Evolutionary conservation across 1,139 yeast species (phyloP).

Genomic region (Blastobotrys serpentis): DNA sequence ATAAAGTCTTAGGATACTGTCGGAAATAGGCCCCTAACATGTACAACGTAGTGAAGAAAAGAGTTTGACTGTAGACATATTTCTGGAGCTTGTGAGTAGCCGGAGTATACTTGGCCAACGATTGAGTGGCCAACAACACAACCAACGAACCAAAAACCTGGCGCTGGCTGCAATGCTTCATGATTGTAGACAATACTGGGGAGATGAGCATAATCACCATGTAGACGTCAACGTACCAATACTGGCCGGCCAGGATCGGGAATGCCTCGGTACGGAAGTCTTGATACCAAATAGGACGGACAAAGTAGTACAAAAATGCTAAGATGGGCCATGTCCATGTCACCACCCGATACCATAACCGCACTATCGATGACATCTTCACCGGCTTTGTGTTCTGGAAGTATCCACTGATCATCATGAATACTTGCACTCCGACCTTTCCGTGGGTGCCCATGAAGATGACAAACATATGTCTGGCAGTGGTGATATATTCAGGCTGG

Average conservation of each 20-base stretch:
- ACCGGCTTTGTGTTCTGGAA: slow-evolving; percentile 9
- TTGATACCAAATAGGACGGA: background rate
- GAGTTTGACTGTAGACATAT: background rate
- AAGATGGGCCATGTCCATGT: background rate
- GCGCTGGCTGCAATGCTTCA: background rate
- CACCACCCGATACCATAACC: background rate
- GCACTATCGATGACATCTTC: background rate
- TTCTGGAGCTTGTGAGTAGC: background rate
- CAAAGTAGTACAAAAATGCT: background rate
- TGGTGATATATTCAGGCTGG: slow-evolving; percentile 7
- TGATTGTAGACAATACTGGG: background rate
- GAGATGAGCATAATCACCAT: background rate
- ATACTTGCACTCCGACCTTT: slow-evolving; percentile 18
- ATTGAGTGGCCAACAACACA: background rate
- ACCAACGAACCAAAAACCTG: background rate
- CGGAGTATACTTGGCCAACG: background rate
- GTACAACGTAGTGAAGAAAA: background rate
- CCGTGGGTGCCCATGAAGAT: slow-evolving; percentile 12
- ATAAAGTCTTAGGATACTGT: background rate
- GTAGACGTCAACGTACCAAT: background rate
- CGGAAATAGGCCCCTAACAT: background rate
- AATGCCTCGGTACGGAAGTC: background rate
- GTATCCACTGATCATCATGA: slow-evolving; percentile 19
- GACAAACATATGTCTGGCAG: slow-evolving; percentile 12
- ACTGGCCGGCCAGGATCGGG: background rate